Evolutionary conservation across 2,329 filamentous ascomycete genomes (phyloP), one percentile per base, ranked within the genome.

Genomic region (Sporothrix brunneoviolacea): DNA sequence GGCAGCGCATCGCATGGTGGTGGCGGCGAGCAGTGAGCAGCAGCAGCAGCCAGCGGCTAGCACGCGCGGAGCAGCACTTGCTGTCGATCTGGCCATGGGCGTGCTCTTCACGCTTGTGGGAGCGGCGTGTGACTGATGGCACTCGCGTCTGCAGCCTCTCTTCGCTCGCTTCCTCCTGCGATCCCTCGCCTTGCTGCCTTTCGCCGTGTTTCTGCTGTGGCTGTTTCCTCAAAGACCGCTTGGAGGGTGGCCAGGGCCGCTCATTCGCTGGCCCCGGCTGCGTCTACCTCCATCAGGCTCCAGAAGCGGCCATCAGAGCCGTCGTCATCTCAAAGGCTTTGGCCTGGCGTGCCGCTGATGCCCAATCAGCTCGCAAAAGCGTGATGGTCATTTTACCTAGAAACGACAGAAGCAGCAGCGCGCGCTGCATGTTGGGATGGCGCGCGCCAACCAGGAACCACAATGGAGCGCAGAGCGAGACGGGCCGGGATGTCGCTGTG

Each of bases 371-470:
- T 6, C 15, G 4, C 40, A 24, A 35, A 57, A 49, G 47, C 38
- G 52, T 28, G 45, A 36, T 61, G 62, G 62, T 70, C 70, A 66
- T 66, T 66, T 68, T 60, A 63, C 44, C 58, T 55, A 61, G 55
- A 49, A 47, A 51, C 55, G 54, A 55, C 57, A 56, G 44, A 46
- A 56, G 52, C 54, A 52, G 12, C 9, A 22, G 24, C 15, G 24
- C 41, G 24, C 15, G 24, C 41, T 50, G 53, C 59, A 46, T 55
- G 62, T 57, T 64, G 64, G 41, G 63, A 62, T 70, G 64, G 65
- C 66, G 68, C 67, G 68, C 67, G 68, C 66, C 64, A 70, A 66
- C 55, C 48, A 50, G 51, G 47, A 54, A 37, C 22, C 42, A 32
- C 41, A 37, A 33, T 33, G 42, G 32, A 16, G 18, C 22, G 36